A percentile compares a stretch with the other conserved stretches of the same genome.
Conservation (phyloP, 139 green algal species). For the Asterochloris sp. region DNA sequence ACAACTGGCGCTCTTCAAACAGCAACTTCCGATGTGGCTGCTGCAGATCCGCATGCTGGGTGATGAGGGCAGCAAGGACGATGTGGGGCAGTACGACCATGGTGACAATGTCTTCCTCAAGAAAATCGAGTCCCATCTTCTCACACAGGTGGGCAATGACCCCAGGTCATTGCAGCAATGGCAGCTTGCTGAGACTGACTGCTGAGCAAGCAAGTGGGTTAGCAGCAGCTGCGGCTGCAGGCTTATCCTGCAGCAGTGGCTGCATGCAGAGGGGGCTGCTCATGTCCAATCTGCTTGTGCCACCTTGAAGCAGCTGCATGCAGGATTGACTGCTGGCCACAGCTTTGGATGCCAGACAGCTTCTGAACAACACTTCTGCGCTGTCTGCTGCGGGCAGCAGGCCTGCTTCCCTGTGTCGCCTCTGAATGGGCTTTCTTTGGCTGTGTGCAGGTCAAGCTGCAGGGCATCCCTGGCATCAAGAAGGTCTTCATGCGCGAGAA, state of each 20-base stretch:
- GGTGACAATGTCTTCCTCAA: conserved; percentile 78
- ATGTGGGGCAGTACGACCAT: conserved; percentile 33
- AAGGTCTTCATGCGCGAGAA: conserved; percentile 92
- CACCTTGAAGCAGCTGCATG: too few relatives aligned
- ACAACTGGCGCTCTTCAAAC: neutral
- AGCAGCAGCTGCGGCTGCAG: too few relatives aligned
- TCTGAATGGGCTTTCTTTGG: neutral
- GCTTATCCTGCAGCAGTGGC: too few relatives aligned
- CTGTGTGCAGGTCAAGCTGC: conserved; percentile 49
- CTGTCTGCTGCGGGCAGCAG: too few relatives aligned
- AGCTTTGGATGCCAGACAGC: too few relatives aligned
- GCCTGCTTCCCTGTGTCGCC: neutral
- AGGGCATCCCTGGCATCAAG: conserved; percentile 84
- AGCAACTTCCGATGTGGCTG: neutral
- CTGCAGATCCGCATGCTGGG: conserved; percentile 30
- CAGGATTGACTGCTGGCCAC: too few relatives aligned
- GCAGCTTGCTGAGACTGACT: too few relatives aligned
- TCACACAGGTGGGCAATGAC: conserved; percentile 51
- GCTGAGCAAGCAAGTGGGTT: too few relatives aligned
- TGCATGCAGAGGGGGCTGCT: too few relatives aligned
- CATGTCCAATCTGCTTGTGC: too few relatives aligned
- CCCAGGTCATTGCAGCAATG: too few relatives aligned
- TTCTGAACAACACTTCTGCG: too few relatives aligned
- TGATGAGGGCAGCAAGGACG: conserved; percentile 34
- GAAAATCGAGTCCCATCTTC: conserved; percentile 70